Conservation (phyloP, 805 yeast species). For the Metschnikowia cerradonensis region DNA sequence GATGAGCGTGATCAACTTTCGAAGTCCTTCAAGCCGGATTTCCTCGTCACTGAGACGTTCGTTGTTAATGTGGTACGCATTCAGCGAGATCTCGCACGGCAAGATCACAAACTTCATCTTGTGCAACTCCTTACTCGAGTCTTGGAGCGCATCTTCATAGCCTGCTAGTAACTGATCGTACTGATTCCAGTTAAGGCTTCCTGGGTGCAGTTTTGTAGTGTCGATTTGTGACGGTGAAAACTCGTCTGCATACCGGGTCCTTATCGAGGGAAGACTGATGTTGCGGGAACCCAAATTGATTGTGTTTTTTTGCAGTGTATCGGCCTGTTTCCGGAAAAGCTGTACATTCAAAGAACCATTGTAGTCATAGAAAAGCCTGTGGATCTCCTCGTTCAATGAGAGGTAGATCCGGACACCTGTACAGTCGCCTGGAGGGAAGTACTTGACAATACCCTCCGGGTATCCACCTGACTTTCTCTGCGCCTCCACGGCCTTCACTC, state of each 20-base stretch:
- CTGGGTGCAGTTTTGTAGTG: conserved; percentile 43
- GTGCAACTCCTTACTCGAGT: conserved; percentile 50
- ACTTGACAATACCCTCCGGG: conserved; percentile 52
- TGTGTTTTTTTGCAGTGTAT: conserved; percentile 4
- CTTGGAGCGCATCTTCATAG: conserved; percentile 67
- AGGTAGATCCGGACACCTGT: conserved; percentile 66
- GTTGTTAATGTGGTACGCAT: conserved; percentile 43
- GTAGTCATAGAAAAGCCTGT: conserved; percentile 70
- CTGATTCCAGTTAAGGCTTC: conserved; percentile 81
- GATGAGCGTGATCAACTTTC: conserved; percentile 60
- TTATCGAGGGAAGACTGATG: conserved; percentile 42
- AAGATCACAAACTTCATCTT: conserved; percentile 80
- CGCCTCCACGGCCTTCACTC: conserved; percentile 62
- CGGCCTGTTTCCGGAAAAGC: conserved; percentile 43
- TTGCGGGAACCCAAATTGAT: conserved; percentile 14
- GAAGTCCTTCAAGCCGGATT: conserved; percentile 84
- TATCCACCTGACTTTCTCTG: conserved; percentile 52
- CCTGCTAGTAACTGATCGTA: conserved; percentile 93
- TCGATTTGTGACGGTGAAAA: conserved; percentile 45
- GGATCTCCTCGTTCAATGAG: conserved; percentile 79
- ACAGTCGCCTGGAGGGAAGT: conserved; percentile 45
- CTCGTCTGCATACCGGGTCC: conserved; percentile 72
- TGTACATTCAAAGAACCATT: conserved; percentile 76
- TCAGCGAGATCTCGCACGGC: conserved; percentile 69
- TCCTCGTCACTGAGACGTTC: conserved; percentile 79